phyloP scores from a whole-genome alignment of 2,329 filamentous ascomycete species.

The Aschersonia sp. region DNA sequence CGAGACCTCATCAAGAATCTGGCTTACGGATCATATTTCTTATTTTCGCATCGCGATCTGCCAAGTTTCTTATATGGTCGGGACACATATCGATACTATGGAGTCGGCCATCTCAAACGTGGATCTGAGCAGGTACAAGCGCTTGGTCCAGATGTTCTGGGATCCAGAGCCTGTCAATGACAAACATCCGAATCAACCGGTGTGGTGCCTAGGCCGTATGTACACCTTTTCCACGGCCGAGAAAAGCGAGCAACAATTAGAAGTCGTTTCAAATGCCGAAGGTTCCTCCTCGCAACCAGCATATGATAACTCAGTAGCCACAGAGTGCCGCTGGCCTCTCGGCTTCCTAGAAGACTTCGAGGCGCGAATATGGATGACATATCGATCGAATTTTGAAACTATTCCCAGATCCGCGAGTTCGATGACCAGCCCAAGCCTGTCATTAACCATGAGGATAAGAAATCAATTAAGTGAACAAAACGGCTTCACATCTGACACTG shows the following conservation, averaged over 20 bases:
- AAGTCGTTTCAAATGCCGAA: conserved; percentile 29
- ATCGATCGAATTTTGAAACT: conserved; percentile 69
- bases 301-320: conserved; percentile 8
- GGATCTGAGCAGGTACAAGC: conserved; percentile 62
- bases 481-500: conserved; percentile 84
- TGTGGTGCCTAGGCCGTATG: conserved; percentile 64
- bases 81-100: conserved; percentile 9
- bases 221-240: conserved; percentile 26
- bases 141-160: conserved; percentile 83
- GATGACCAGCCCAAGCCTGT: conserved; percentile 56
- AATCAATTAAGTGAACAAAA: conserved; percentile 63
- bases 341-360: conserved; percentile 87
- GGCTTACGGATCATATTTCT: too few relatives aligned
- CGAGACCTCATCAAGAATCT: too few relatives aligned
- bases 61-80: background rate
- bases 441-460: conserved; percentile 70
- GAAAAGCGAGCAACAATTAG: background rate
- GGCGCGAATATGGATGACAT: conserved; percentile 90
- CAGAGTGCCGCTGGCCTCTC: conserved; percentile 62
- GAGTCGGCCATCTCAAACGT: conserved; percentile 35
- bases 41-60: too few relatives aligned
- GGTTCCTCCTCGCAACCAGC: conserved; percentile 1
- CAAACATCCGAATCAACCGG: conserved; percentile 46
- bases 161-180: conserved; percentile 81
- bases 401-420: conserved; percentile 71